phyloP scores from a whole-genome alignment of 768 basidiomycete species.

The Pleurotus eryngii region DNA sequence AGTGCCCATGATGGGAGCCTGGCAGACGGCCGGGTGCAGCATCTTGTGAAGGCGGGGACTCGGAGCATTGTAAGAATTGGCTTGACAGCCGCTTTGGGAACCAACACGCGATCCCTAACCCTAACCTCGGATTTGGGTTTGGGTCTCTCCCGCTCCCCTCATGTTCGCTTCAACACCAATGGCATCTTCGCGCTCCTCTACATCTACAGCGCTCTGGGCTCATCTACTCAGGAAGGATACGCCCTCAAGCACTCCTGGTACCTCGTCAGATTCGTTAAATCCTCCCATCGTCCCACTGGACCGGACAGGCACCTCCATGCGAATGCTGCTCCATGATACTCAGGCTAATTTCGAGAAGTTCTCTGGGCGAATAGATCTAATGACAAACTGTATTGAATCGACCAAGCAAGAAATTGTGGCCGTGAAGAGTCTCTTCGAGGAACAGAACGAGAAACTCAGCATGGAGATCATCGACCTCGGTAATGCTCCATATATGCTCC shows the following conservation, averaged over 20 bases:
- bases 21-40: neutral
- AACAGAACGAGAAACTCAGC: conserved; percentile 53
- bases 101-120: neutral
- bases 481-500: conserved; percentile 27
- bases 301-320: conserved; percentile 66
- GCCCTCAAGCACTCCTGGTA: conserved; percentile 17
- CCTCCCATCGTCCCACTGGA: conserved; percentile 54
- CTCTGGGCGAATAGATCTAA: conserved; percentile 49
- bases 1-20: neutral
- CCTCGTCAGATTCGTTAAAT: conserved; percentile 19
- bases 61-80: neutral
- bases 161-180: neutral
- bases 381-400: conserved; percentile 48
- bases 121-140: neutral
- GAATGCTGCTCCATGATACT: conserved; percentile 71
- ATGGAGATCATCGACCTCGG: conserved; percentile 56
- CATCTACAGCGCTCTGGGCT: conserved; percentile 49
- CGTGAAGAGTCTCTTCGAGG: conserved; percentile 55
- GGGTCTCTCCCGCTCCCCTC: neutral
- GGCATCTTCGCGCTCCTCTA: conserved; percentile 18
- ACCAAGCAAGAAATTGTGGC: conserved; percentile 50
- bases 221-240: conserved; percentile 50
- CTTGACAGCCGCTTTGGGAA: too few species aligned
- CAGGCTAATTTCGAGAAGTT: conserved; percentile 71
- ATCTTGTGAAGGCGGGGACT: neutral